Evolutionary conservation across 805 yeast species (phyloP).

Genomic region (Dipodascopsis uninucleata): DNA sequence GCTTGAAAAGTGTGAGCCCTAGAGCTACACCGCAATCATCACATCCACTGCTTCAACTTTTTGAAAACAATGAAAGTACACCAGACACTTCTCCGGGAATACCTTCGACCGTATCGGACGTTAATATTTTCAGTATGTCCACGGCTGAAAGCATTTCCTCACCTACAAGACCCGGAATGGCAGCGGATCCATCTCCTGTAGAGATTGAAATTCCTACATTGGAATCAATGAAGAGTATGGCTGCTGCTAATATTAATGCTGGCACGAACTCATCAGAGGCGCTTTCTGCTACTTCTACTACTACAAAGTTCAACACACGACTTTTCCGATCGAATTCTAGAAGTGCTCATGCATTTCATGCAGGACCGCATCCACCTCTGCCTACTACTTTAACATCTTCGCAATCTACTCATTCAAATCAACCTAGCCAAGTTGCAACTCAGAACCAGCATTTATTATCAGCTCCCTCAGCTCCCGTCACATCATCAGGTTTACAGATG

Average conservation of each 20-base stretch:
- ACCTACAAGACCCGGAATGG: constrained; percentile 3
- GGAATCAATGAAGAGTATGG: constrained; percentile 30
- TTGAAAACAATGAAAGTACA: constrained; percentile 8
- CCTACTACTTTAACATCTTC: background rate
- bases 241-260: constrained; percentile 16
- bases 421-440: background rate
- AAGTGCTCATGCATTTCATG: constrained; percentile 5
- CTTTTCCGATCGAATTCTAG: constrained; percentile 28
- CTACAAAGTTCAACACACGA: constrained; percentile 30
- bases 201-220: constrained; percentile 34
- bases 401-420: background rate
- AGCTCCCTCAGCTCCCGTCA: constrained; percentile 8
- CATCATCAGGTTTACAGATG: too few relatives aligned
- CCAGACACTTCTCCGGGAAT: constrained; percentile 20
- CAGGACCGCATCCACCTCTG: constrained; percentile 1
- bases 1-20: too few relatives aligned
- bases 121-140: constrained; percentile 53
- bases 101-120: constrained; percentile 21
- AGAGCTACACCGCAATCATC: too few relatives aligned
- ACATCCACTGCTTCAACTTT: constrained; percentile 21
- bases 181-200: constrained; percentile 27
- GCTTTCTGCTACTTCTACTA: constrained; percentile 22
- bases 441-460: background rate
- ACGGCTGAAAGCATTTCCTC: constrained; percentile 28
- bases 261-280: constrained; percentile 28